These are phyloP conservation scores for Penicillium verhagenii DNA, from an alignment of 495 filamentous ascomycete species.

Conservation along the genomic window DNA sequence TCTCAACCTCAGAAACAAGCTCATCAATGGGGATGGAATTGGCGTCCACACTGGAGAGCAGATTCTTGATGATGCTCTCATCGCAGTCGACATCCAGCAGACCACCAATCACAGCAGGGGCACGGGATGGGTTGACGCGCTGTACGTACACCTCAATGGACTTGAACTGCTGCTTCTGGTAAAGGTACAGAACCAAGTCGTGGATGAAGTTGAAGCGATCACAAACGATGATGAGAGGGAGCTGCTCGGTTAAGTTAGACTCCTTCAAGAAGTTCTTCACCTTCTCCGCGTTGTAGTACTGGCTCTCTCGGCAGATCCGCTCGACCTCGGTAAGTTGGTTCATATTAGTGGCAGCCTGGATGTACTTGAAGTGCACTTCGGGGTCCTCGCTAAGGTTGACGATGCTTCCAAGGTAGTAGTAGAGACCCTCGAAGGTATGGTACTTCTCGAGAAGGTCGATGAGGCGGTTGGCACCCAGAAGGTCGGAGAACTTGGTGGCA, in stretches of 20 bases:
- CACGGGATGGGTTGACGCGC: slow-evolving; percentile 90
- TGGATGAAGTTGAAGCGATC: slow-evolving; percentile 99
- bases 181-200: slow-evolving; percentile 94
- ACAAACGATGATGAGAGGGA: slow-evolving; percentile 97
- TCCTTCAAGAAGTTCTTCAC: slow-evolving; percentile 99
- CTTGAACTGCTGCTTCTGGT: slow-evolving; percentile 99
- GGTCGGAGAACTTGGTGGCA: slow-evolving; percentile 96
- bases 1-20: slow-evolving; percentile 92
- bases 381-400: slow-evolving; percentile 95
- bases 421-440: slow-evolving; percentile 92
- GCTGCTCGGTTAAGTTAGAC: slow-evolving; percentile 84
- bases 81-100: slow-evolving; percentile 98
- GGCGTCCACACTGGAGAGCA: slow-evolving; percentile 84
- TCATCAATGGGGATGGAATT: slow-evolving; percentile 90
- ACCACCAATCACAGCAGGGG: slow-evolving; percentile 91
- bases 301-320: slow-evolving; percentile 94
- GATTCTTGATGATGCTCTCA: slow-evolving; percentile 89
- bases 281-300: slow-evolving; percentile 91
- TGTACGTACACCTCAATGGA: slow-evolving; percentile 99
- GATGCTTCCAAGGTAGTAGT: slow-evolving; percentile 96
- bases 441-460: slow-evolving; percentile 97
- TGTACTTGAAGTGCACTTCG: slow-evolving; percentile 99
- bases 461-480: slow-evolving; percentile 82
- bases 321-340: slow-evolving; percentile 92
- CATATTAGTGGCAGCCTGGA: slow-evolving; percentile 92